Base-by-base conservation (phyloP, 345 rosid genomes). In the Alliaria petiolata region DNA sequence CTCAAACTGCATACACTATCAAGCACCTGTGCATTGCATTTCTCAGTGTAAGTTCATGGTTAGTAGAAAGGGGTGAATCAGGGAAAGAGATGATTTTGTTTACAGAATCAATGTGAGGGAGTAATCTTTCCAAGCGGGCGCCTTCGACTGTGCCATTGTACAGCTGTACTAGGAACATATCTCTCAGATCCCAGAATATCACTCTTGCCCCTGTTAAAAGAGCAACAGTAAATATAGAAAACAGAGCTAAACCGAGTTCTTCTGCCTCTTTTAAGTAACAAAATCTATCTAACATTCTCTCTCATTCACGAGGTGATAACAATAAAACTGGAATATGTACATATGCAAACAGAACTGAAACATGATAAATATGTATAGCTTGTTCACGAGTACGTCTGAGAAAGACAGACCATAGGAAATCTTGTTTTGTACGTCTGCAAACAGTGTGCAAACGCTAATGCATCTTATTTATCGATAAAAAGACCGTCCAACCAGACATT, bases 121-220 rank as follows among this genome's bases (percentile, higher is more conserved):
- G 86, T 77, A 84, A 79, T 78, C 71, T 75, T 66, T 95, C 99
- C 89, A 95, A 75, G 60, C 95, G 96, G 76, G 90, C 75, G 71
- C 63, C 82, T 81, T 83, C 95, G 42, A 95, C 97, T 34, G 70
- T 78, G 67, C 85, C 91, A 33, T 84, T 84, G 76, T 95, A 95
- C 76, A 91, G 65, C 62, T 80, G 83, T 42, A 81, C 79, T 74
- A 95, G 83, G 79, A 91, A 85, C 66, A 62, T 76, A 69, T 89
- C 92, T 81, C 89, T 85, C 63, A 95, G 85, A 80, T 95, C 99
- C 97, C 97, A 91, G 76, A 89, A 91, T 44, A 89, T 84, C 50
- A 83, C 82, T 78, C 89, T 86, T 58, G 88, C 83, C 62, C 99
- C 99, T 93, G 76, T 16, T 61, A 69, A 64, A 14, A 75, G 59